phyloP scores from a whole-genome alignment of 176 grass and related monocot species.

The Zea luxurians region DNA sequence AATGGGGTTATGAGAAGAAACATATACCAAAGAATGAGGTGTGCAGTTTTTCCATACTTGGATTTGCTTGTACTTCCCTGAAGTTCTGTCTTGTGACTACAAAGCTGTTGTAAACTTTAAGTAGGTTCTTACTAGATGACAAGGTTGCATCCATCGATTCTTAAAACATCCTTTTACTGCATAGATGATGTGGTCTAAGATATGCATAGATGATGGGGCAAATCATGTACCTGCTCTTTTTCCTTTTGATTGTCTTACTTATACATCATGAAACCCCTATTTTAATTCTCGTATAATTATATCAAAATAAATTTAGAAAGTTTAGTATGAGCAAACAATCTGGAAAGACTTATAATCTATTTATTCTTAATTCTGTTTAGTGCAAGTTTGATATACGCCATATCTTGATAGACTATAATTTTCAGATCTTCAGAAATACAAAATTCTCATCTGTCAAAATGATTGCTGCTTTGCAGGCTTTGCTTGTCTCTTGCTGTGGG shows the following conservation, averaged over 20 bases:
- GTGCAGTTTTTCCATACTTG: not conserved
- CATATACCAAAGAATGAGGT: conserved; percentile 70
- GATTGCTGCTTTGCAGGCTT: conserved; percentile 56
- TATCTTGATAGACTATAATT: not conserved
- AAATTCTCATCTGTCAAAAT: conserved; percentile 21
- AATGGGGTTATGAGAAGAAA: conserved; percentile 99
- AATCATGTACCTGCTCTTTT: not conserved
- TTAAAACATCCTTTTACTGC: not conserved
- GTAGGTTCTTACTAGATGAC: not conserved
- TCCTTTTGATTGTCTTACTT: not conserved
- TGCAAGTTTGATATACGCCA: not conserved
- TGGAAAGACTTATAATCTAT: not conserved
- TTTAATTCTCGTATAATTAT: not conserved
- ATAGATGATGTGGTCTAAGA: not conserved
- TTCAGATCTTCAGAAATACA: conserved; percentile 6
- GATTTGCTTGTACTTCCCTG: conserved; percentile 11
- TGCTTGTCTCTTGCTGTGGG: conserved; percentile 93
- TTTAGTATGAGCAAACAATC: not conserved
- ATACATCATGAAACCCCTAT: not conserved
- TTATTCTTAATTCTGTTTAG: not conserved
- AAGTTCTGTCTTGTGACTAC: not conserved
- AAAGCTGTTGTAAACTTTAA: not conserved
- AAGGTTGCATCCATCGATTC: not conserved
- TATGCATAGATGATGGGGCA: not conserved
- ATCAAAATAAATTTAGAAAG: conserved; percentile 6